Percentiles rank a stretch among this genome's conserved stretches.
These are phyloP conservation scores for Ensete ventricosum DNA, from an alignment of 176 grass and related monocot species.

Conservation along the genomic window DNA sequence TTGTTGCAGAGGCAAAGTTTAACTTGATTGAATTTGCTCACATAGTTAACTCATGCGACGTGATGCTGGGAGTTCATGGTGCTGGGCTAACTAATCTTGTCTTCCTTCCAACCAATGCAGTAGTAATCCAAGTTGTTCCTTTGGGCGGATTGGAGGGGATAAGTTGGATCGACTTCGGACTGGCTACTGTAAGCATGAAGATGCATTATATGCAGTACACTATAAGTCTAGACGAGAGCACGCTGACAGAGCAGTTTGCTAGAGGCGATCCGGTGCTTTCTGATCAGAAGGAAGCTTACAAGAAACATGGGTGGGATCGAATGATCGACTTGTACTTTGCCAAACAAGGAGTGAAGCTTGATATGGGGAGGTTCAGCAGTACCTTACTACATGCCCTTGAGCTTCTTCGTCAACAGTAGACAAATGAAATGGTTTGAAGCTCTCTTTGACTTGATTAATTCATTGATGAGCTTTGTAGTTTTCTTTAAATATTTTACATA, in stretches of 20 bases:
- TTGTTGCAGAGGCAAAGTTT: constrained; percentile 19
- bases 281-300: constrained; percentile 25
- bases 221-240: constrained; percentile 45
- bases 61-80: constrained; percentile 27
- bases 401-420: constrained; percentile 17
- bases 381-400: constrained; percentile 30
- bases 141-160: constrained; percentile 48
- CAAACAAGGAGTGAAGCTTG: constrained; percentile 49
- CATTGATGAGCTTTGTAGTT: too few species aligned
- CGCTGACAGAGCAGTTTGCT: constrained; percentile 33
- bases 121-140: constrained; percentile 58
- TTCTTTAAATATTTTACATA: too few species aligned
- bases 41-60: constrained; percentile 45
- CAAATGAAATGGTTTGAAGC: too few species aligned
- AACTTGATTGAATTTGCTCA: constrained; percentile 18
- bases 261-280: constrained; percentile 34
- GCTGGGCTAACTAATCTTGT: constrained; percentile 47
- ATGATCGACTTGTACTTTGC: constrained; percentile 35
- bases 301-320: constrained; percentile 39
- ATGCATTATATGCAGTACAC: constrained; percentile 48
- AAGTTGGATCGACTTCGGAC: constrained; percentile 35
- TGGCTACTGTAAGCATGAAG: constrained; percentile 35
- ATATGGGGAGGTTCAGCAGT: constrained; percentile 31
- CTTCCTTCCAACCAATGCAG: constrained; percentile 40
- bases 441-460: too few species aligned